Evolutionary conservation across 441 rosid species (phyloP), one percentile per base, ranked within the genome.

Genomic region (Aleurites moluccanus): DNA sequence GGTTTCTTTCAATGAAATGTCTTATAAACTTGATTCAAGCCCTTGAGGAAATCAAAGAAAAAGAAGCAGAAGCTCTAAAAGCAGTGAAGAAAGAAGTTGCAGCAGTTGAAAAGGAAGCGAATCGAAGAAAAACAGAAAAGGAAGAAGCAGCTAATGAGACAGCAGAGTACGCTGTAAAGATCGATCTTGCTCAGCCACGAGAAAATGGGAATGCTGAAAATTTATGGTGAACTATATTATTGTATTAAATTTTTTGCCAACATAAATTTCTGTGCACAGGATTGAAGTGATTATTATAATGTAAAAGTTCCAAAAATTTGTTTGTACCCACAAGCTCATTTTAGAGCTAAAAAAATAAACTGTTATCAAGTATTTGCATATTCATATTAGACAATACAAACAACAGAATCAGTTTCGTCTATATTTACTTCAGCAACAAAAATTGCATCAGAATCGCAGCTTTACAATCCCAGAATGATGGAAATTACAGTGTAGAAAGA

Each of bases 21-120:
- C 87, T 88, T 52, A 67, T 80, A 3, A 83, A 74, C 65, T 78
- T 92, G 68, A 83, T 89, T 75, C 82, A 79, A 49, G 87, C 87
- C 40, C 82, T 92, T 0, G 79, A 85, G 78, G 84, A 82, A 75
- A 77, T 67, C 0, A 83, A 78, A 73, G 75, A 80, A 72, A 83
- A 78, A 72, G 76, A 82, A 72, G 83, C 78, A 70, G 70, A 82
- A 70, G 78, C 70, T 49, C 61, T 73, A 40, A 78, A 74, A 25
- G 79, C 79, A 13, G 81, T 78, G 69, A 79, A 77, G 66, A 72
- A 75, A 55, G 72, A 67, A 38, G 72, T 57, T 64, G 49, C 50
- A 23, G 28, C 33, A 21, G 52, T 30, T 28, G 69, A 73, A 33
- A 71, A 85, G 78, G 84, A 82, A 75, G 78, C 63, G 35, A 25